Evolutionary conservation across 2,329 filamentous ascomycete genomes (phyloP).

Genomic region (Lasiodiplodia gonubiensis): DNA sequence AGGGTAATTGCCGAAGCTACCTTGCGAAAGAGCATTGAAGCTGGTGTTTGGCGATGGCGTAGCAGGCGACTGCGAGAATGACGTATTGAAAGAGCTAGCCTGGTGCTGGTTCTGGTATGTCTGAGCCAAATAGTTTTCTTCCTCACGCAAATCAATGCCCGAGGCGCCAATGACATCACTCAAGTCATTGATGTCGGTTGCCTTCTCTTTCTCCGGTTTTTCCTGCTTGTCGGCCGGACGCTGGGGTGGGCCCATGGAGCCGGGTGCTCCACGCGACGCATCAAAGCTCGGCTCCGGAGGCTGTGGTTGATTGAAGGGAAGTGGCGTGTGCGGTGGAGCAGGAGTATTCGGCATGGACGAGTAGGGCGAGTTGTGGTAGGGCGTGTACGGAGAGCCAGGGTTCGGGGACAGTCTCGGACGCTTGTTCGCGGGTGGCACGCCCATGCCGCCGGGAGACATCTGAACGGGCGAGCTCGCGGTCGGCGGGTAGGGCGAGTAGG

Average conservation of each 20-base stretch:
- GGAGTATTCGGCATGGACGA: conserved; percentile 44
- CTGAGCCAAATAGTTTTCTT: conserved; percentile 80
- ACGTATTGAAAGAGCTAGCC: conserved; percentile 49
- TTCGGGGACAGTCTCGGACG: conserved; percentile 60
- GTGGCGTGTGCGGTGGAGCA: conserved; percentile 39
- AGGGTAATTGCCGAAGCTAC: conserved; percentile 40
- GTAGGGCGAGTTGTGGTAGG: conserved; percentile 58
- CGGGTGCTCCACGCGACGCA: conserved; percentile 38
- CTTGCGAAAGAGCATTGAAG: conserved; percentile 54
- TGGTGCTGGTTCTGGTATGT: conserved; percentile 62
- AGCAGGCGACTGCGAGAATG: conserved; percentile 37
- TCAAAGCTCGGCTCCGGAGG: conserved; percentile 32
- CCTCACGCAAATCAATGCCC: conserved; percentile 84
- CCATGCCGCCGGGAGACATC: conserved; percentile 54
- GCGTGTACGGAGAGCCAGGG: conserved; percentile 45
- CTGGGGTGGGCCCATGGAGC: conserved; percentile 68
- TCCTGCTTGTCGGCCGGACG: conserved; percentile 60
- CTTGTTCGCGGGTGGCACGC: conserved; percentile 70
- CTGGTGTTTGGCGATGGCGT: conserved; percentile 50
- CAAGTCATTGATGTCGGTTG: conserved; percentile 71
- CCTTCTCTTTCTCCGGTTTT: conserved; percentile 65
- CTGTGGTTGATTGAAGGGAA: conserved; percentile 60
- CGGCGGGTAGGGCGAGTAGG: conserved; percentile 62
- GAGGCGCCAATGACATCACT: conserved; percentile 84
- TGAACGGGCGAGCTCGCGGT: conserved; percentile 44